Conservation (phyloP, 805 yeast genomes). For the Ogataea corticis region DNA sequence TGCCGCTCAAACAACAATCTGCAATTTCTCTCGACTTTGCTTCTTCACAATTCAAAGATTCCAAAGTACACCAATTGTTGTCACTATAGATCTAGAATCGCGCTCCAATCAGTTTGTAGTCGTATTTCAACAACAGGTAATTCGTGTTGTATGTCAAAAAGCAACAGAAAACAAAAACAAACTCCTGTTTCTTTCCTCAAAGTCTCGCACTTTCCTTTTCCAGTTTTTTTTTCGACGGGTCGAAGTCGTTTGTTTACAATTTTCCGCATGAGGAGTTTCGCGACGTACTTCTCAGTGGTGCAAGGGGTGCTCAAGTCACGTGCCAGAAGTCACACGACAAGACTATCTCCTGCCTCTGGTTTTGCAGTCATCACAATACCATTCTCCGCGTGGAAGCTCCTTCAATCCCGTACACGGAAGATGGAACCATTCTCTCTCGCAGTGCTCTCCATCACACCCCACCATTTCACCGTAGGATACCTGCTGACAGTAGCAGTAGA, state of each 20-base stretch:
- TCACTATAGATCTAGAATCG: background rate
- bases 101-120: background rate
- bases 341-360: constrained; percentile 14
- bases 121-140: background rate
- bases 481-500: constrained; percentile 94
- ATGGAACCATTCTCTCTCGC: constrained; percentile 95
- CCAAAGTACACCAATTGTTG: background rate
- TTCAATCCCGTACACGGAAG: constrained; percentile 87
- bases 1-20: background rate
- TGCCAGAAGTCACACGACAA: background rate
- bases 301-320: background rate
- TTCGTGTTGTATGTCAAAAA: background rate
- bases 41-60: background rate
- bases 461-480: constrained; percentile 99
- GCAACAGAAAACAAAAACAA: constrained; percentile 6
- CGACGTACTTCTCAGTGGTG: background rate
- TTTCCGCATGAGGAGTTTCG: constrained; percentile 10
- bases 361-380: constrained; percentile 75
- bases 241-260: constrained; percentile 20
- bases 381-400: constrained; percentile 82
- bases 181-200: constrained; percentile 2
- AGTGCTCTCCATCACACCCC: constrained; percentile 94
- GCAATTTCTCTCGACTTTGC: background rate
- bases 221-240: constrained; percentile 10
- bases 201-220: background rate